A percentile compares a stretch with the other conserved stretches of the same genome.
Conservation (phyloP, 208 protist species). For the Leishmania turanica region DNA sequence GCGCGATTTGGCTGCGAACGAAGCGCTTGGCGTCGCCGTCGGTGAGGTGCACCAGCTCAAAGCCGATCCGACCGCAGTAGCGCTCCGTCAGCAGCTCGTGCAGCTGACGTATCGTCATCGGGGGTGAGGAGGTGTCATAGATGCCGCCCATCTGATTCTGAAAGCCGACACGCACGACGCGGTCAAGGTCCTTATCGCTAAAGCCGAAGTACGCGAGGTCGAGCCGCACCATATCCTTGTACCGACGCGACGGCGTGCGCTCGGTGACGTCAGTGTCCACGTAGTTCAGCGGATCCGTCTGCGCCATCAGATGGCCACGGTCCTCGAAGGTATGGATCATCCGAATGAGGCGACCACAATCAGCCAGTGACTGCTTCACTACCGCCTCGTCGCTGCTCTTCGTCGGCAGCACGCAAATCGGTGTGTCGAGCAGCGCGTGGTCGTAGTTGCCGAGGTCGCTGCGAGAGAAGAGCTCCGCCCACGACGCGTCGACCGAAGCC, state of each 20-base stretch:
- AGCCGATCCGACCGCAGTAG: slow-evolving; percentile 93
- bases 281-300: slow-evolving; percentile 85
- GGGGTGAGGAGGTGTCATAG: slow-evolving; percentile 56
- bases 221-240: slow-evolving; percentile 63
- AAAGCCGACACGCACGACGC: slow-evolving; percentile 84
- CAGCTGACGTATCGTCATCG: slow-evolving; percentile 83
- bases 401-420: slow-evolving; percentile 71
- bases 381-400: slow-evolving; percentile 31
- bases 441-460: slow-evolving; percentile 50
- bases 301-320: slow-evolving; percentile 78
- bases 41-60: slow-evolving; percentile 96
- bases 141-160: slow-evolving; percentile 74
- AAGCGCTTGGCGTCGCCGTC: slow-evolving; percentile 88
- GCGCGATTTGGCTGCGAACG: slow-evolving; percentile 93
- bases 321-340: slow-evolving; percentile 93
- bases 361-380: slow-evolving; percentile 75
- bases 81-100: slow-evolving; percentile 74
- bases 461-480: slow-evolving; percentile 64
- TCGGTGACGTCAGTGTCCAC: slow-evolving; percentile 50
- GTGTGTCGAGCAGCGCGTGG: slow-evolving; percentile 50
- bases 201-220: slow-evolving; percentile 89
- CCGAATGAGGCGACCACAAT: slow-evolving; percentile 79
- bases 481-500: slow-evolving; percentile 75
- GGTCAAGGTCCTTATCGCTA: slow-evolving; percentile 58
- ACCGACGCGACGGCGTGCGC: slow-evolving; percentile 57